phyloP scores from a whole-genome alignment of 2,329 filamentous ascomycete species.

The Chaetomium globosum region DNA sequence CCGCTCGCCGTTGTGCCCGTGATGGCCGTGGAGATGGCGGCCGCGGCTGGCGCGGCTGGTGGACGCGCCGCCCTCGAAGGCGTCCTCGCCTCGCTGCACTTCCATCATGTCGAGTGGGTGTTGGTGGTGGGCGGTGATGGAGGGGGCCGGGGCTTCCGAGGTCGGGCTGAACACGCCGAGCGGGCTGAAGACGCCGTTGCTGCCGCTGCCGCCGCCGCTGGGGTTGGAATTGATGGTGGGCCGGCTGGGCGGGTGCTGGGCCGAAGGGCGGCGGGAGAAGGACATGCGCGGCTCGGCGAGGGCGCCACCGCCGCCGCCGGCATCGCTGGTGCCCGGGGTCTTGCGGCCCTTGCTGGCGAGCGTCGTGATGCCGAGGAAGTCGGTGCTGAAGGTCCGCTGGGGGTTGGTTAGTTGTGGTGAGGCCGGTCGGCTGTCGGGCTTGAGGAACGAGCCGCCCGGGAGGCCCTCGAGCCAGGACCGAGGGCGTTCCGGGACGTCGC shows the following conservation, averaged over 20 bases:
- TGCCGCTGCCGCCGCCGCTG: slow-evolving; percentile 40
- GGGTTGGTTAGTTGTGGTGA: slow-evolving; percentile 57
- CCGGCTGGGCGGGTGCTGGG: slow-evolving; percentile 51
- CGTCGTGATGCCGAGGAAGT: slow-evolving; percentile 53
- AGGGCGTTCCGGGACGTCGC: slow-evolving; percentile 47
- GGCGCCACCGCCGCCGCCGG: slow-evolving; percentile 41
- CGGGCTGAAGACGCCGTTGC: slow-evolving; percentile 45
- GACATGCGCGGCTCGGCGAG: slow-evolving; percentile 46
- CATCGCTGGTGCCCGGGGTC: slow-evolving; percentile 52
- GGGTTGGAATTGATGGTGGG: slow-evolving; percentile 42
- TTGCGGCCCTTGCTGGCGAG: slow-evolving; percentile 50
- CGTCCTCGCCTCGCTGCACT: slow-evolving; percentile 44
- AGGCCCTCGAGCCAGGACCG: slow-evolving; percentile 57
- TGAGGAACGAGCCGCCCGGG: slow-evolving; percentile 45
- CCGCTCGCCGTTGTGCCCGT: not conserved
- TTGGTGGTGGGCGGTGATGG: too few species aligned
- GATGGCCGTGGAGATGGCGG: not conserved
- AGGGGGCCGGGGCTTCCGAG: slow-evolving; percentile 46
- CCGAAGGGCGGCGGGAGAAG: slow-evolving; percentile 53
- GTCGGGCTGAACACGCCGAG: slow-evolving; percentile 51
- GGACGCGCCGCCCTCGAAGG: slow-evolving; percentile 51
- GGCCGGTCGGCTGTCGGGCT: slow-evolving; percentile 55
- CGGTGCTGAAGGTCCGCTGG: slow-evolving; percentile 57
- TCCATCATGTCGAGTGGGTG: slow-evolving; percentile 27
- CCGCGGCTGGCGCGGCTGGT: slow-evolving; percentile 32